Evolutionary conservation across 371 early-diverging fungal species (phyloP).

Genomic region (Chytridiales sp.): DNA sequence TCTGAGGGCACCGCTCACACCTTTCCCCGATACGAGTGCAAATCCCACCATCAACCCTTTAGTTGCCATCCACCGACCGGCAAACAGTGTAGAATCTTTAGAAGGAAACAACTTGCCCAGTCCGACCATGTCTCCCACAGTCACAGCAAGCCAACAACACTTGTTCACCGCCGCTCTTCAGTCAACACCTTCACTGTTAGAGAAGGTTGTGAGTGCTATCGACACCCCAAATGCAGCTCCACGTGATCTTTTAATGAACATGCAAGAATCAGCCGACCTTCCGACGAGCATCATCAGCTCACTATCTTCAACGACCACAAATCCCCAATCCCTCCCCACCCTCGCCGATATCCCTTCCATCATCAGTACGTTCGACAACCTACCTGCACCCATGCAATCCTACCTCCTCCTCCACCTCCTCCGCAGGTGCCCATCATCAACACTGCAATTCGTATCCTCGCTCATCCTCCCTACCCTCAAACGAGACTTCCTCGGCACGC

Average conservation of each 20-base stretch:
- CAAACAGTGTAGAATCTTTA: background rate
- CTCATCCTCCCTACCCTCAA: slow-evolving; percentile 76
- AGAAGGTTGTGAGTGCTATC: too few species aligned
- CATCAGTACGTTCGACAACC: slow-evolving; percentile 59
- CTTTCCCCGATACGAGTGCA: slow-evolving; percentile 24
- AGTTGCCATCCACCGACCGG: background rate
- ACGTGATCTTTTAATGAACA: background rate
- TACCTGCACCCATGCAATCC: slow-evolving; percentile 67
- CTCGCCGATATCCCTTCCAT: slow-evolving; percentile 46
- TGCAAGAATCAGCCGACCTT: slow-evolving; percentile 1
- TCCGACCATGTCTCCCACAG: slow-evolving; percentile 45
- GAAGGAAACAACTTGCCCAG: slow-evolving; percentile 36
- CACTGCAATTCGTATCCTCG: slow-evolving; percentile 78
- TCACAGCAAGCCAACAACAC: slow-evolving; percentile 6
- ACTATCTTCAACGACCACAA: background rate
- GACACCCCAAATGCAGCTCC: too few species aligned
- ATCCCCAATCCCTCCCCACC: slow-evolving; percentile 23
- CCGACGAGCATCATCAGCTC: background rate
- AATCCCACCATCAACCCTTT: slow-evolving; percentile 2
- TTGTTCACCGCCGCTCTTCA: background rate
- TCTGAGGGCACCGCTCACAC: slow-evolving; percentile 26
- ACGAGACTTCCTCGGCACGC: slow-evolving; percentile 77
- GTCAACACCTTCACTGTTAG: background rate
- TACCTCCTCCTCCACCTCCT: slow-evolving; percentile 76
- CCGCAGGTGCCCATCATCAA: slow-evolving; percentile 61